Evolutionary conservation across 257 asterid species (phyloP).

Genomic region (Primulina eburnea): DNA sequence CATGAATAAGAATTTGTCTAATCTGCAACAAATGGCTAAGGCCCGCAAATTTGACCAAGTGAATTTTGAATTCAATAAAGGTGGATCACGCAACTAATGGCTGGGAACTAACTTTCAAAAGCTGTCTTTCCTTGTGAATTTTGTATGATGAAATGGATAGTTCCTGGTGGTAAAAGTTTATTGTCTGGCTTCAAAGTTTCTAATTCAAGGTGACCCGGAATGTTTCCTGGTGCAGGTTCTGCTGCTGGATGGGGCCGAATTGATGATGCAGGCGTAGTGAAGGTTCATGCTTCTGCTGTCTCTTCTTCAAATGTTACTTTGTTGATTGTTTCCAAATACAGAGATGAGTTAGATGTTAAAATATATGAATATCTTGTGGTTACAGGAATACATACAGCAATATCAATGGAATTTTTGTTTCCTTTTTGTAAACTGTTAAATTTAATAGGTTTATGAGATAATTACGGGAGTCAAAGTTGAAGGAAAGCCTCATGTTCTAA

Average conservation of each 20-base stretch:
- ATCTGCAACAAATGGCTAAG: too few relatives aligned
- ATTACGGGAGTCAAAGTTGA: slow-evolving; percentile 92
- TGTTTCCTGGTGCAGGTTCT: slow-evolving; percentile 64
- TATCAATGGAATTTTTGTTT: slow-evolving; percentile 18
- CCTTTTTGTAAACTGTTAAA: slow-evolving; percentile 25
- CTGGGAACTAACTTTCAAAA: too few relatives aligned
- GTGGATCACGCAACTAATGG: too few relatives aligned
- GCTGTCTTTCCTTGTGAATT: too few relatives aligned
- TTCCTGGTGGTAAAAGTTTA: too few relatives aligned
- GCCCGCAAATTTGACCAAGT: too few relatives aligned
- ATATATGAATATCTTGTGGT: background rate
- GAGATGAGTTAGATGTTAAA: slow-evolving; percentile 15
- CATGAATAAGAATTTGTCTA: too few relatives aligned
- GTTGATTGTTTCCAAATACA: background rate
- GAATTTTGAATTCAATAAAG: too few relatives aligned
- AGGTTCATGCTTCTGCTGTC: slow-evolving; percentile 45
- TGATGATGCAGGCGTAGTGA: slow-evolving; percentile 93
- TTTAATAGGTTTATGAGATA: slow-evolving; percentile 79
- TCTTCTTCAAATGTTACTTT: slow-evolving; percentile 14
- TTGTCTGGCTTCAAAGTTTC: background rate
- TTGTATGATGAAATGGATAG: too few relatives aligned
- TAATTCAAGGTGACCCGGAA: slow-evolving; percentile 18
- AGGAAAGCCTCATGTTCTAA: slow-evolving; percentile 63
- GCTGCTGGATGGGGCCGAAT: slow-evolving; percentile 99
- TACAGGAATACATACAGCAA: slow-evolving; percentile 4